Evolutionary conservation across 2,329 filamentous ascomycete genomes (phyloP).

Genomic region (Pseudogymnoascus sp.): DNA sequence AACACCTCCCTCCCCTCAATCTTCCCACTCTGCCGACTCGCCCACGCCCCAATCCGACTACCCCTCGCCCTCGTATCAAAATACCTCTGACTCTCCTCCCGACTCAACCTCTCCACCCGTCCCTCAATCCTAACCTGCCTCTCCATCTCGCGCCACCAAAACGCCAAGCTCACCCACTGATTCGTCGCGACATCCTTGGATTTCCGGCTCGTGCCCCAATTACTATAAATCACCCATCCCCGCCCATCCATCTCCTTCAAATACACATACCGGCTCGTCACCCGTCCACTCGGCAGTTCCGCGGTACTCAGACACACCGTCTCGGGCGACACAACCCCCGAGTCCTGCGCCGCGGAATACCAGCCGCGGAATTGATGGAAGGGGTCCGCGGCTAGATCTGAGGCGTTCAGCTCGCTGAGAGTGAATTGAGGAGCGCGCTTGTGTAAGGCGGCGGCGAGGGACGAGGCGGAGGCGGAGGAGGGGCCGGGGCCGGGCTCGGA

Average conservation of each 20-base stretch:
- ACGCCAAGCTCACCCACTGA: slow-evolving; percentile 72
- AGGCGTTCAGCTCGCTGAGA: slow-evolving; percentile 51
- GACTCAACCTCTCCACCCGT: slow-evolving; percentile 53
- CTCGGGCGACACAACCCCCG: slow-evolving; percentile 67
- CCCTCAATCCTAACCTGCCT: slow-evolving; percentile 90
- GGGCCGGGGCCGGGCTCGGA: slow-evolving; percentile 1
- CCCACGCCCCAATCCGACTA: slow-evolving; percentile 84
- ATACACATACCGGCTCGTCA: slow-evolving; percentile 82
- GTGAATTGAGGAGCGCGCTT: slow-evolving; percentile 71
- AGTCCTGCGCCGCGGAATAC: slow-evolving; percentile 65
- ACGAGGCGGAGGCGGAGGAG: neutral
- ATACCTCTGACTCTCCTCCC: slow-evolving; percentile 65
- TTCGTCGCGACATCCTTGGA: slow-evolving; percentile 64
- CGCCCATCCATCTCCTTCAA: slow-evolving; percentile 80
- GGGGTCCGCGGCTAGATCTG: slow-evolving; percentile 58
- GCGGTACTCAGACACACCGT: slow-evolving; percentile 84
- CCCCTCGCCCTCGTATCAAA: slow-evolving; percentile 66
- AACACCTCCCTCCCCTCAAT: slow-evolving; percentile 64
- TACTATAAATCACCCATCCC: slow-evolving; percentile 90
- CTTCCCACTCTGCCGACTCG: slow-evolving; percentile 78
- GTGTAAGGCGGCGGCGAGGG: slow-evolving; percentile 41
- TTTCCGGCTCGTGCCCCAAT: slow-evolving; percentile 72
- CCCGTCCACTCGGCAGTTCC: slow-evolving; percentile 70
- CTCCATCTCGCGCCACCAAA: slow-evolving; percentile 83
- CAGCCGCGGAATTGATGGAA: slow-evolving; percentile 81